These are phyloP conservation scores for Argentina anserina DNA, from an alignment of 306 rosid species.

Conservation along the genomic window DNA sequence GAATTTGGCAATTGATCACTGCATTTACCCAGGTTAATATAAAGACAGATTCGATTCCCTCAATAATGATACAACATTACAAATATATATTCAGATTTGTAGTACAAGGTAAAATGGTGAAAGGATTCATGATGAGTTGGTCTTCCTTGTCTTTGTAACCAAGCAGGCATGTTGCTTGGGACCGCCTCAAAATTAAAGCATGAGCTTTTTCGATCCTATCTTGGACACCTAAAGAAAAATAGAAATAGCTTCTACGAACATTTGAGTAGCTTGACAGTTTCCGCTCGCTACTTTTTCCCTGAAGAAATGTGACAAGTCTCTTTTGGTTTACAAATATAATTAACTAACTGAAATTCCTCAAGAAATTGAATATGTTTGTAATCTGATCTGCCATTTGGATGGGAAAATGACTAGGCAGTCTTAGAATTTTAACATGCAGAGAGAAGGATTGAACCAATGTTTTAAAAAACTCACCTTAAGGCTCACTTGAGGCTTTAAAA, in stretches of 20 bases:
- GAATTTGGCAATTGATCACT: not conserved
- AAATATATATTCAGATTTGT: conserved; percentile 2
- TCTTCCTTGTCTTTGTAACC: conserved; percentile 82
- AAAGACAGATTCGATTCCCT: not conserved
- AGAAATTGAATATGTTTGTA: conserved; percentile 26
- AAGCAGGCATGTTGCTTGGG: conserved; percentile 69
- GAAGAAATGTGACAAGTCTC: conserved; percentile 20
- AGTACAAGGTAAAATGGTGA: conserved; percentile 31
- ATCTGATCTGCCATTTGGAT: conserved; percentile 22
- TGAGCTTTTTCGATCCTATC: conserved; percentile 23
- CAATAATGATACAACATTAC: conserved; percentile 9
- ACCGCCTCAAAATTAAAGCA: conserved; percentile 57
- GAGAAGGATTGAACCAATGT: too few species aligned
- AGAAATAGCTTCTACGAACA: conserved; percentile 32
- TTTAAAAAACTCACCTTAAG: too few species aligned
- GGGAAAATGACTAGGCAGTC: conserved; percentile 34
- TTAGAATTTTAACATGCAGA: conserved; percentile 26
- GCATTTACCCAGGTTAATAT: not conserved
- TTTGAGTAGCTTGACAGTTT: conserved; percentile 76
- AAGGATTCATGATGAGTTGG: conserved; percentile 48
- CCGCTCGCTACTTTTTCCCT: conserved; percentile 37
- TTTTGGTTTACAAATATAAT: conserved; percentile 32
- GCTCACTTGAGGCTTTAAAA: too few species aligned
- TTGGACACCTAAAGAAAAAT: conserved; percentile 42
- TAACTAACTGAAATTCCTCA: conserved; percentile 34